phyloP scores from a whole-genome alignment of 2,329 filamentous ascomycete species.

The Colletotrichum agaves region DNA sequence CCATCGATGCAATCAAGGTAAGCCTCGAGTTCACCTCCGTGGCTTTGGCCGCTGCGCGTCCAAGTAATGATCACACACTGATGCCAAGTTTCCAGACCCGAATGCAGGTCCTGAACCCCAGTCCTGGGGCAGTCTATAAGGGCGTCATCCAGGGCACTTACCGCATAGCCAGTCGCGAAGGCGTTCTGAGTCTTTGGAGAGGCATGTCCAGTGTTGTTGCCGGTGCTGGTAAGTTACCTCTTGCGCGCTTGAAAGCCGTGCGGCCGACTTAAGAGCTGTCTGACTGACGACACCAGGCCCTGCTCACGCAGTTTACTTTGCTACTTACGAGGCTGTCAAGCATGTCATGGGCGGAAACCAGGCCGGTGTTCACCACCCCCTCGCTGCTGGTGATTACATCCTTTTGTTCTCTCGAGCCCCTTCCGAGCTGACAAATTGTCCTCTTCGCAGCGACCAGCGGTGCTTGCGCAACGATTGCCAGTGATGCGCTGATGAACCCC shows the following conservation, averaged over 20 bases:
- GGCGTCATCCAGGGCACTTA: slow-evolving; percentile 93
- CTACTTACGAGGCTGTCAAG: slow-evolving; percentile 97
- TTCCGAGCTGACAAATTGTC: neutral
- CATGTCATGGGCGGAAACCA: slow-evolving; percentile 94
- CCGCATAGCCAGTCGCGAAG: slow-evolving; percentile 90
- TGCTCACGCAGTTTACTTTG: slow-evolving; percentile 97
- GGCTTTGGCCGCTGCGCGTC: neutral
- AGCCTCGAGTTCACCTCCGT: neutral
- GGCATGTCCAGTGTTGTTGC: slow-evolving; percentile 96
- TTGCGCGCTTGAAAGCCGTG: neutral
- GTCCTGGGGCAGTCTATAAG: slow-evolving; percentile 82
- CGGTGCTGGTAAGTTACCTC: slow-evolving; percentile 78
- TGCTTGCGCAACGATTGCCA: slow-evolving; percentile 94
- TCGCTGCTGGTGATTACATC: slow-evolving; percentile 82
- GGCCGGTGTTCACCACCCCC: slow-evolving; percentile 86
- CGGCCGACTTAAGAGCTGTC: neutral
- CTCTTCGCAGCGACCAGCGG: slow-evolving; percentile 80
- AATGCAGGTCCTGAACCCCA: slow-evolving; percentile 95
- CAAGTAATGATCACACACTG: slow-evolving; percentile 27
- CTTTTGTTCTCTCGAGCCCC: neutral
- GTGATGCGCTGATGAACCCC: slow-evolving; percentile 98
- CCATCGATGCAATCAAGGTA: slow-evolving; percentile 97
- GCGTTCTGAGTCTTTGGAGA: slow-evolving; percentile 91
- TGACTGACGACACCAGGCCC: slow-evolving; percentile 71
- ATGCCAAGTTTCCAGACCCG: slow-evolving; percentile 74